A percentile compares a stretch with the other conserved stretches of the same genome.
Evolutionary conservation across 1,284 basidiomycete genomes (phyloP).

Genomic region (Austroboletus niveus): DNA sequence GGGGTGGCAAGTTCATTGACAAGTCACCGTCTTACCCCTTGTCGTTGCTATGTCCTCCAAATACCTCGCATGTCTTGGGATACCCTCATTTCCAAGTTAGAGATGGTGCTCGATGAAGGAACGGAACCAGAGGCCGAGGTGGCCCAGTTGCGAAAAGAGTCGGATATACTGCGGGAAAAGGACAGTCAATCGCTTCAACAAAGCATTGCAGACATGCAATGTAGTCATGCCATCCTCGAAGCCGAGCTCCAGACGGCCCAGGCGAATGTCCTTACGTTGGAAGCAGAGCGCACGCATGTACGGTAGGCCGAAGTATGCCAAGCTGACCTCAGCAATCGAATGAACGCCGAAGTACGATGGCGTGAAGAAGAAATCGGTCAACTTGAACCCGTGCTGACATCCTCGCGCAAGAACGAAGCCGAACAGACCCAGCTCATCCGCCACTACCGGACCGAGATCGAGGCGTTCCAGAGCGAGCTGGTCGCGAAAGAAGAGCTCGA

Average conservation of each 20-base stretch:
- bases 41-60: no score
- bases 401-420: slow-evolving; percentile 38
- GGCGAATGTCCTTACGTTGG: slow-evolving; percentile 51
- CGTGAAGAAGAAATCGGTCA: slow-evolving; percentile 50
- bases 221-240: slow-evolving; percentile 60
- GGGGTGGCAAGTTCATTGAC: no score
- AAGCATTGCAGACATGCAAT: slow-evolving; percentile 56
- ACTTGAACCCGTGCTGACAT: slow-evolving; percentile 32
- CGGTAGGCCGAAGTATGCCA: slow-evolving; percentile 52
- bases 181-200: slow-evolving; percentile 48
- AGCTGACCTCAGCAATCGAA: slow-evolving; percentile 29
- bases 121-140: slow-evolving; percentile 48
- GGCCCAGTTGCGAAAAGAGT: slow-evolving; percentile 43
- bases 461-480: slow-evolving; percentile 59
- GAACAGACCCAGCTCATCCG: slow-evolving; percentile 63
- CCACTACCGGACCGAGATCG: slow-evolving; percentile 64
- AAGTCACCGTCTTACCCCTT: no score
- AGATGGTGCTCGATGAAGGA: slow-evolving; percentile 52
- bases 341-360: slow-evolving; percentile 36
- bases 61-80: no score
- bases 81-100: no score
- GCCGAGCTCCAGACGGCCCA: slow-evolving; percentile 55
- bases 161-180: slow-evolving; percentile 45
- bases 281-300: no score
- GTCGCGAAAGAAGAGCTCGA: slow-evolving; percentile 61